These are phyloP conservation scores for Globisporangium takayamanum DNA, from an alignment of 352 stramenopile genomes.

Conservation along the genomic window DNA sequence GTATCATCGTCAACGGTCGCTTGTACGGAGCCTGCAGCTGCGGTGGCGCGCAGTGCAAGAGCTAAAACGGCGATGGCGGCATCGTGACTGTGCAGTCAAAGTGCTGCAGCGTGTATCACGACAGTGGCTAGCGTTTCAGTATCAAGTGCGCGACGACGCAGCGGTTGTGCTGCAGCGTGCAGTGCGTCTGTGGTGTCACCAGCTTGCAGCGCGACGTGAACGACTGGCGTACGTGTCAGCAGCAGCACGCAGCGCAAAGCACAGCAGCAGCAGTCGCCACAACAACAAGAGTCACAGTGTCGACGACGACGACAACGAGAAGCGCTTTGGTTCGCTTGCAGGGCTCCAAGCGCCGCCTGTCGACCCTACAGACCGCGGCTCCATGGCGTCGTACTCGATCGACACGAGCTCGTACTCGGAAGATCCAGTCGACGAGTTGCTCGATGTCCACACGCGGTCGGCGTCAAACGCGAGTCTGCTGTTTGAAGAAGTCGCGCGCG, in stretches of 20 bases:
- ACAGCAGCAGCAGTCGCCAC: constrained; percentile 1
- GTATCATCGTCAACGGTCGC: constrained; percentile 26
- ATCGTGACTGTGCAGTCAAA: constrained; percentile 23
- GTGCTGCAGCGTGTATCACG: constrained; percentile 32
- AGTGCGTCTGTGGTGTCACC: constrained; percentile 22
- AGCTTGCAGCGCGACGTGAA: neutral
- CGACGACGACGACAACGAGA: neutral
- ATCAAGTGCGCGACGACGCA: constrained; percentile 16
- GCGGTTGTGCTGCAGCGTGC: constrained; percentile 26
- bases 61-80: constrained; percentile 27
- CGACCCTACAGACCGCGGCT: constrained; percentile 12
- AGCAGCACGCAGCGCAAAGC: neutral
- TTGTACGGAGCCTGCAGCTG: constrained; percentile 41
- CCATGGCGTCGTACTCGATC: constrained; percentile 16
- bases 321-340: constrained; percentile 1
- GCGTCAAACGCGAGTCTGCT: constrained; percentile 2
- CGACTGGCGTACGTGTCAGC: neutral
- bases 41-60: constrained; percentile 51
- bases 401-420: constrained; percentile 16
- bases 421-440: constrained; percentile 14
- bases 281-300: neutral
- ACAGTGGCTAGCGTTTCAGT: constrained; percentile 22
- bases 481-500: constrained; percentile 16
- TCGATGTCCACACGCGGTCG: constrained; percentile 10
- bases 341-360: constrained; percentile 1